Evolutionary conservation across 2,329 filamentous ascomycete species (phyloP).

Genomic region (Hortaea sp.): DNA sequence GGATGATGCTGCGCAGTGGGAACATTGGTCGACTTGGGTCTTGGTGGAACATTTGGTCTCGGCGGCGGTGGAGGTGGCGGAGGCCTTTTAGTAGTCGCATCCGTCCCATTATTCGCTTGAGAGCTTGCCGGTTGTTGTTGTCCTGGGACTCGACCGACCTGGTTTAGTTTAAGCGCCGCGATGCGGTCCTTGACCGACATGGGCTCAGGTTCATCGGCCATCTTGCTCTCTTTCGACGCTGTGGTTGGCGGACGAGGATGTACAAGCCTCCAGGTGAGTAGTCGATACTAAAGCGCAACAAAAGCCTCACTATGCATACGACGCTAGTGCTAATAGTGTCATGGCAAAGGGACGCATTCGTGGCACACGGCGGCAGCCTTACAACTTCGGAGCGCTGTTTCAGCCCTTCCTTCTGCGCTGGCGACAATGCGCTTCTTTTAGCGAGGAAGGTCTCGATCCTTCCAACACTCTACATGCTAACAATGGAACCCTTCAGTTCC

Average conservation of each 20-base stretch:
- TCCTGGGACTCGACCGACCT: constrained; percentile 30
- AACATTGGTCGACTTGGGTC: constrained; percentile 30
- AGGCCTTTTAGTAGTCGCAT: constrained; percentile 23
- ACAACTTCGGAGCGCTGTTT: too few relatives aligned
- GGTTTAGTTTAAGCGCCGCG: constrained; percentile 37
- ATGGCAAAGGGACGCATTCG: too few relatives aligned
- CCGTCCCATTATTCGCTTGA: constrained; percentile 11
- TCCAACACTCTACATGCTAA: too few relatives aligned
- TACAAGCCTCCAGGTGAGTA: too few relatives aligned
- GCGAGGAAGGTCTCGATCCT: too few relatives aligned
- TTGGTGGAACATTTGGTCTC: constrained; percentile 12
- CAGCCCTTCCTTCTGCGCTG: too few relatives aligned
- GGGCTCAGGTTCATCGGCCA: constrained; percentile 9
- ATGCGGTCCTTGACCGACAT: constrained; percentile 37
- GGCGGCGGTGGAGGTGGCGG: constrained; percentile 27
- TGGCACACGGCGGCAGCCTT: too few relatives aligned
- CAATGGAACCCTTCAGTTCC: too few relatives aligned
- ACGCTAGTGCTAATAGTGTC: too few relatives aligned
- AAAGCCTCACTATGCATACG: too few relatives aligned
- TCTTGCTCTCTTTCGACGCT: neutral
- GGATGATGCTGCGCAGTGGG: constrained; percentile 30
- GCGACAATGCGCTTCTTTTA: too few relatives aligned
- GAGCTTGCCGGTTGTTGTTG: constrained; percentile 21
- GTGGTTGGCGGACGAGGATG: neutral
- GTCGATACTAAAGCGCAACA: too few relatives aligned